Evolutionary conservation across 1,139 yeast genomes (phyloP), one percentile per base, ranked within the genome.

Genomic region (Lodderomyces margitis): DNA sequence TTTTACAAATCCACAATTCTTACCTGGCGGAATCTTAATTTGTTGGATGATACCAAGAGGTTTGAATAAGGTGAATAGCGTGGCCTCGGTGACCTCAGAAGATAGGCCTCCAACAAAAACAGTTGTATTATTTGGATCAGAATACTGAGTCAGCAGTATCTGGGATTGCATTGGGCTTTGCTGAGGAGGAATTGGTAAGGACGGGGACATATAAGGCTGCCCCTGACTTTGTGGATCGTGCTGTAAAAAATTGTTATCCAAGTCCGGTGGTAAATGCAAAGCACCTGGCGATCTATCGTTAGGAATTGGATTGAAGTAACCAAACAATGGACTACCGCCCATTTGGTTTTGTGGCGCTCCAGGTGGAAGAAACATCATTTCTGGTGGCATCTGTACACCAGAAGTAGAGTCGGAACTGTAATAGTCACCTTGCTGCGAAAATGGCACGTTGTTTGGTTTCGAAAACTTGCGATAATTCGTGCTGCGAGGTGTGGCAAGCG

Each of bases 71-170:
- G 86, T 70, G 50, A 82, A 76, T 39, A 91, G 66, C 31, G 89
- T 87, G 39, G 81, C 84, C 56, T 88, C 97, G 12, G 80, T 72
- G 21, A 87, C 89, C 40, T 82, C 81, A 16, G 83, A 71, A 7
- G 92, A 81, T 37, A 89, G 66, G 0, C 97, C 97, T 20, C 97
- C 97, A 17, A 89, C 92, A 60, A 89, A 89, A n/a, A 89, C 96
- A 0, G 97, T 89, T 10, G 96, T 87, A 59, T 88, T 89, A 57
- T 77, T 81, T 15, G 91, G 89, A 56, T 88, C 95, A 33, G 83
- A 72, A 56, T 68, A 83, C 24, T 62, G 60, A 47, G 78, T 80
- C 20, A 42, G 47, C 15, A n/a, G 32, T 15, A 28, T n/a, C 9
- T 45, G 52, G 2, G 33, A 42, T 5, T 36, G 44, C 21, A 42